Evolutionary conservation across 352 stramenopile genomes (phyloP), one percentile per base, ranked within the genome.

Genomic region (Globisporangium barbulae): DNA sequence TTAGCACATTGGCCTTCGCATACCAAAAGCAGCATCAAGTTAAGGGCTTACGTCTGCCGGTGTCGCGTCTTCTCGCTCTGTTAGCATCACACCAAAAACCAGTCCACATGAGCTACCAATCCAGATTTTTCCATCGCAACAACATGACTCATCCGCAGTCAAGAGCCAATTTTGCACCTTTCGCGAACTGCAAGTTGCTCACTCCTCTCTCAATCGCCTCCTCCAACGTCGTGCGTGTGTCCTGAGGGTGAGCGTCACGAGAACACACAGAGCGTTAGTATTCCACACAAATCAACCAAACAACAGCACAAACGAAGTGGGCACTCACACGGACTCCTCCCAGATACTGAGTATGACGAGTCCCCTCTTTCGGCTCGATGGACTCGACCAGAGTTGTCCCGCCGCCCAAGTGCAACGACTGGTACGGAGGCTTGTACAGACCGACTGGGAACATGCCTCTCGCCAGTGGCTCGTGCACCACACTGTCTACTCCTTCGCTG

Each of bases 11-110:
- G 12, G 19, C 8, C 8, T 57, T 47, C 41, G 41, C 17, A 21
- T 21, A n/a, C 7, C 15, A n/a, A 12, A 42, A 28, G 30, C 33
- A 37, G 25, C 8, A 56, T 21, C 31, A n/a, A 42, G 35, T 42
- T 4, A 55, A 31, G 30, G 21, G 69, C 70, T 47, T 72, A 91
- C 84, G 59, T 91, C 83, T 6, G 70, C 62, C 50, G 83, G 83
- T 71, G 79, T 72, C 2, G 69, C 61, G 41, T 49, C 59, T 13
- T 79, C 69, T 70, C 74, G 65, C 15, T 83, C 83, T 90, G 39
- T 39, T 4, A 30, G 7, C 30, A 57, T 21, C 19, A 15, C 33
- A 57, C 25, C 21, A 57, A 30, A 57, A 21, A 42, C 8, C 28
- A 57, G 10, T 42, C 15, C 35, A 42, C 30, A 52, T 15, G 15